Base-by-base conservation (phyloP, 2,329 filamentous ascomycete species). In the Albophoma yamanashiensis region DNA sequence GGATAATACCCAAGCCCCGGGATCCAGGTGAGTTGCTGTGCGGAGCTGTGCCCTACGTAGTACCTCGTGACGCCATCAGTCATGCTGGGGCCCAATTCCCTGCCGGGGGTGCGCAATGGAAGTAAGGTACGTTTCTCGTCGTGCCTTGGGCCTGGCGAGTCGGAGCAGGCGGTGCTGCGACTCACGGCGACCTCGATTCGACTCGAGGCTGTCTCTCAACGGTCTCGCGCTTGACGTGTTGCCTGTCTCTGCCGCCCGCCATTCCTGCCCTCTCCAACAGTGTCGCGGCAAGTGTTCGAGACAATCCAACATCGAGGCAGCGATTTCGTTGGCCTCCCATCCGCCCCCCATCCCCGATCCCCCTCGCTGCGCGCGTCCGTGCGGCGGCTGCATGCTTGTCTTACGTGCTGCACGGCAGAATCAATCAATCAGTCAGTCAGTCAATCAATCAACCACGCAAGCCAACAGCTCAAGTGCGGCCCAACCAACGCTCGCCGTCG, bases 401-500 rank as follows among this genome's bases (percentile, higher is more conserved):
- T 52, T 58, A 43, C 42, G 42, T 47, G 36, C 56, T 58, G 56
- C 56, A 58, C 56, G 43, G 56, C 56, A 58, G 56, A 50, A 50
- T 58, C 56, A 34, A 43, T 50, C 47, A 50, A 17, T 20, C 47
- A 50, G 14, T 50, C 42, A 25, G 11, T 47, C 43, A 45, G 1
- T 45, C 43, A 17, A 14, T 50, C 45, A 8, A 50, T 17, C 45
- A 20, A 1, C 15, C 25, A n/a, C 2, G 43, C 43, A 25, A 17
- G 43, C 43, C 43, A 52, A 11, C 22, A 25, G 25, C 45, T 27
- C 25, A 52, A n/a, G 5, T n/a, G 17, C 50, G 31, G 20, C 50
- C 47, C 27, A 22, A 36, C 50, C 27, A n/a, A 14, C 50, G 31
- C 50, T 53, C 50, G 50, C 27, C 31, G 50, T 20, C 47, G 47